phyloP scores from a whole-genome alignment of 2,329 filamentous ascomycete genomes.

The Trichoderma pleuroti region DNA sequence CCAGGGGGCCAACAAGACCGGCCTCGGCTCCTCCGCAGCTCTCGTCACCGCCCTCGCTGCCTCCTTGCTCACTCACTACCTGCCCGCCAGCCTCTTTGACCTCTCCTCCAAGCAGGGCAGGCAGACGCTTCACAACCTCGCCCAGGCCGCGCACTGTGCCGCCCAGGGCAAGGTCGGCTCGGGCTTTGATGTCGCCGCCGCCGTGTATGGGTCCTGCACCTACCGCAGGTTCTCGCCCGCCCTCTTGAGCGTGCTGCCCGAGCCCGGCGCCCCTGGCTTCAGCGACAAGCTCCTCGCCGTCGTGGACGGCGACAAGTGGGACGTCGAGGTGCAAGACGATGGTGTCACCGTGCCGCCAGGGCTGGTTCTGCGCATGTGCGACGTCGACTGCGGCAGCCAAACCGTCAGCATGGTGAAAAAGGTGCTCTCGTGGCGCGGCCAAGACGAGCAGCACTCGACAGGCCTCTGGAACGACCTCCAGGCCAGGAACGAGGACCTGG shows the following conservation, averaged over 20 bases:
- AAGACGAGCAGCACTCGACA: slow-evolving; percentile 61
- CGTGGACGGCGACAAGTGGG: slow-evolving; percentile 71
- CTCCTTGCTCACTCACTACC: slow-evolving; percentile 72
- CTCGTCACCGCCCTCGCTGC: slow-evolving; percentile 85
- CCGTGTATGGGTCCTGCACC: slow-evolving; percentile 84
- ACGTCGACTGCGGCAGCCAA: slow-evolving; percentile 90
- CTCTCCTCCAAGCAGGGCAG: slow-evolving; percentile 52
- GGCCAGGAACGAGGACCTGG: slow-evolving; percentile 67
- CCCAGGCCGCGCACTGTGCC: slow-evolving; percentile 89
- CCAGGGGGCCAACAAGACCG: slow-evolving; percentile 84
- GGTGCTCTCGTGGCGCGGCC: slow-evolving; percentile 75
- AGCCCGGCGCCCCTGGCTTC: slow-evolving; percentile 65
- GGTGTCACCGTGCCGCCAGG: slow-evolving; percentile 68
- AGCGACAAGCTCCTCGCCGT: slow-evolving; percentile 59
- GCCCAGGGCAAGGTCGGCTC: slow-evolving; percentile 96
- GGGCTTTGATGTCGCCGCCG: slow-evolving; percentile 91
- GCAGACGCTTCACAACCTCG: slow-evolving; percentile 78
- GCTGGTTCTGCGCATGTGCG: slow-evolving; percentile 83
- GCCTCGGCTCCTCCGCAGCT: slow-evolving; percentile 89
- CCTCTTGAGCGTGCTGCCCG: slow-evolving; percentile 64
- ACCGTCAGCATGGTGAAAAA: slow-evolving; percentile 95
- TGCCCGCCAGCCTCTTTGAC: slow-evolving; percentile 56
- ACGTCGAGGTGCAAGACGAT: slow-evolving; percentile 70
- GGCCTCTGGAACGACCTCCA: slow-evolving; percentile 74
- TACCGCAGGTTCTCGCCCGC: slow-evolving; percentile 90